Conservation (phyloP, 2,329 filamentous ascomycete genomes). For the Fusarium sp. region DNA sequence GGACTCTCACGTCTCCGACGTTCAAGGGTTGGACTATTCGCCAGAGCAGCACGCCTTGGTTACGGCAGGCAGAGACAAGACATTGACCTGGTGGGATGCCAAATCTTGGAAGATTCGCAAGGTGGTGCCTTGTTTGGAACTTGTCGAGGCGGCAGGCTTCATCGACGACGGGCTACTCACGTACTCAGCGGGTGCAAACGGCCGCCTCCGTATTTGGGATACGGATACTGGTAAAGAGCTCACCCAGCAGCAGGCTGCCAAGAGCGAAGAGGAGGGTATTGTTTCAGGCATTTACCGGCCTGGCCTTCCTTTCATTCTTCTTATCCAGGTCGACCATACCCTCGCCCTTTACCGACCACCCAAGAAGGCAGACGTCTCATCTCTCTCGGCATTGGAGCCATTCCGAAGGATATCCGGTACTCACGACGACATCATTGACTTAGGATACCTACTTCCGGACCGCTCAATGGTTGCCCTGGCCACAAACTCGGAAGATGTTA, state of each 20-base stretch:
- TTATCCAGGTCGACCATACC: constrained; percentile 91
- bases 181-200: constrained; percentile 89
- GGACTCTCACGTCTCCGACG: constrained; percentile 95
- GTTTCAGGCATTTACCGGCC: constrained; percentile 79
- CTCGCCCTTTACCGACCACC: constrained; percentile 78
- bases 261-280: constrained; percentile 76
- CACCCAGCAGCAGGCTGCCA: constrained; percentile 78
- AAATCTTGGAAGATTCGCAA: constrained; percentile 86
- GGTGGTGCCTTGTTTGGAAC: constrained; percentile 87
- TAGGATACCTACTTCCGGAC: constrained; percentile 87
- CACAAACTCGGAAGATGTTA: constrained; percentile 94
- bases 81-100: constrained; percentile 91
- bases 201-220: constrained; percentile 87
- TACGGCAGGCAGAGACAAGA: constrained; percentile 93
- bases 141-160: constrained; percentile 88
- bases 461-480: constrained; percentile 88
- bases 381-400: constrained; percentile 62
- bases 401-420: constrained; percentile 92
- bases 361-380: constrained; percentile 55
- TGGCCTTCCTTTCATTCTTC: constrained; percentile 79
- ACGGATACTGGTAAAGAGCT: constrained; percentile 83
- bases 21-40: constrained; percentile 90
- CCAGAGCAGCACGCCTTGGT: constrained; percentile 81
- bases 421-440: constrained; percentile 97
- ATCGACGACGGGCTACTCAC: constrained; percentile 79